Base-by-base conservation (phyloP, 1,284 basidiomycete species). In the Leucocoprinus gongylophorus region DNA sequence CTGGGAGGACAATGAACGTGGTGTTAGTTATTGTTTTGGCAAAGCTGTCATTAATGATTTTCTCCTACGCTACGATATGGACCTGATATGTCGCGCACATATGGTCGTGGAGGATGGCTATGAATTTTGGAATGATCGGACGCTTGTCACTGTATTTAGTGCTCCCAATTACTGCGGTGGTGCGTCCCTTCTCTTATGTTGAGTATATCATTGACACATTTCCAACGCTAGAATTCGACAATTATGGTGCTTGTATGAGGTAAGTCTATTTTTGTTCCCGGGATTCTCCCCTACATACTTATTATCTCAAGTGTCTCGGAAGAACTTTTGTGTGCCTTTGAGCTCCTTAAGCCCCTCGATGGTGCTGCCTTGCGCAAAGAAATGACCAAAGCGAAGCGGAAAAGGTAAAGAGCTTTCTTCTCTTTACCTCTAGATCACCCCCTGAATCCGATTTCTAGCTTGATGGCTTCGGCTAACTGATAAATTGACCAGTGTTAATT, bases 21-120 rank as follows among this genome's bases (percentile, higher is more conserved):
- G 97, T n/a, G 97, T 99, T 52, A 97, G 93, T 65, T 99, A 97
- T 75, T 99, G 97, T 71, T 99, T 98, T 64, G 97, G 97, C 45
- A 98, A 98, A 72, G 86, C 85, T 13, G 91, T 99, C 61, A 97
- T 99, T 66, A 95, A 97, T 64, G 90, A 95, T 57, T 98, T 98
- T 75, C 73, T 97, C 54, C 83, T 85, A 58, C 85, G 89, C 59
- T 86, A 90, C 64, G 97, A 99, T 70, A 99, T 99, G 85, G 97
- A 99, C 71, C 79, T 99, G 57, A 99, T 99, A 71, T 99, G 97
- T 73, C 85, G 97, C 49, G 97, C 97, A 38, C 97, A 99, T 71
- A 99, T 99, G 97, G 97, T 99, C 35, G 97, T 99, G 50, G 97
- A 99, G 67, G 92, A 95, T 64, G 97, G 95, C 2, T 99, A 99